A percentile compares a stretch with the other conserved stretches of the same genome.
phyloP scores from a whole-genome alignment of 805 yeast species.

The Crinitomyces ghanaensis region DNA sequence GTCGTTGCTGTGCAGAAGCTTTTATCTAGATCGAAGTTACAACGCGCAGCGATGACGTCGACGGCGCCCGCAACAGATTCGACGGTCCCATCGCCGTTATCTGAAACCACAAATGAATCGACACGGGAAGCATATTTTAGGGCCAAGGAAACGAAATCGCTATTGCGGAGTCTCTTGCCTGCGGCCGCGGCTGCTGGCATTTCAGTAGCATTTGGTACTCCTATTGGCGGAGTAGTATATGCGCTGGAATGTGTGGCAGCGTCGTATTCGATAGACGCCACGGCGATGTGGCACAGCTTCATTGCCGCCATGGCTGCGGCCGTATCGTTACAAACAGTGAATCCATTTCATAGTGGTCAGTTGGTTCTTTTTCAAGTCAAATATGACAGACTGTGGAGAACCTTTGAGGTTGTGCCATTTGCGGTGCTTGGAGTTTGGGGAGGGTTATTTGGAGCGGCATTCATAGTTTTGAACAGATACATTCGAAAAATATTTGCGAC shows the following conservation, averaged over 20 bases:
- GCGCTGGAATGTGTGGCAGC: slow-evolving; percentile 53
- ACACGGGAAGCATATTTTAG: too few species aligned
- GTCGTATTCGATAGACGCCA: slow-evolving; percentile 44
- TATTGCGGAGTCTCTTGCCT: slow-evolving; percentile 46
- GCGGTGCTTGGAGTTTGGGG: slow-evolving; percentile 59
- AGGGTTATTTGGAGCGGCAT: slow-evolving; percentile 50
- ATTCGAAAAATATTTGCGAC: too few species aligned
- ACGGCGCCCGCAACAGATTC: too few species aligned
- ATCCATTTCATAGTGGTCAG: slow-evolving; percentile 39
- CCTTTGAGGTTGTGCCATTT: slow-evolving; percentile 62
- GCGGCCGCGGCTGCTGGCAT: slow-evolving; percentile 81
- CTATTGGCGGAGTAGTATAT: slow-evolving; percentile 79
- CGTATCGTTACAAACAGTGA: slow-evolving; percentile 40
- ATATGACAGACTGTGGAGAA: slow-evolving; percentile 61
- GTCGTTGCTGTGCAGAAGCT: slow-evolving; percentile 1
- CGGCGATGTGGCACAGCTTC: slow-evolving; percentile 73
- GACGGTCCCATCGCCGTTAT: slow-evolving; percentile 22
- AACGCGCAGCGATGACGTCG: too few species aligned
- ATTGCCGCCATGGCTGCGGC: slow-evolving; percentile 68
- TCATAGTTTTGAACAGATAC: slow-evolving; percentile 37
- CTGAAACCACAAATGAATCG: slow-evolving; percentile 48
- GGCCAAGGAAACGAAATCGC: slow-evolving; percentile 18
- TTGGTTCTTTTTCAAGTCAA: slow-evolving; percentile 57
- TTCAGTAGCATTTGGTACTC: slow-evolving; percentile 75
- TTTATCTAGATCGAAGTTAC: too few species aligned